Percentiles rank a stretch among this genome's conserved stretches.
Conservation (phyloP, 1,284 basidiomycete genomes). For the Cerrena zonata region DNA sequence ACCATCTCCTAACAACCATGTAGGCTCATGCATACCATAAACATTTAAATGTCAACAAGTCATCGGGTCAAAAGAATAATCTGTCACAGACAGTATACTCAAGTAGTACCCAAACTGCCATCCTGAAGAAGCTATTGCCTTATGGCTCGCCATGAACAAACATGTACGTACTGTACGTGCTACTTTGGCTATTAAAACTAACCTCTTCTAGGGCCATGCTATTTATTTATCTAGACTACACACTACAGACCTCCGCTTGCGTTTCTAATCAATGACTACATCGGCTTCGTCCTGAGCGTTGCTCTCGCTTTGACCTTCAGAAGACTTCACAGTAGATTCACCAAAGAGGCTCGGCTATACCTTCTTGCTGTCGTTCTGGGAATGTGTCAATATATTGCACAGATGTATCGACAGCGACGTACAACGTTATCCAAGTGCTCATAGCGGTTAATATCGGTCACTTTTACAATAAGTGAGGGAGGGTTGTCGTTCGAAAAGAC, state of each 20-base stretch:
- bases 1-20: constrained; percentile 8
- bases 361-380: constrained; percentile 61
- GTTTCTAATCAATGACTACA: constrained; percentile 18
- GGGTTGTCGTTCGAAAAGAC: constrained; percentile 23
- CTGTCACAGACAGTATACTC: constrained; percentile 64
- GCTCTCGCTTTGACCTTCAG: constrained; percentile 26
- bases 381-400: background rate
- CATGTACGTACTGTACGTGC: background rate
- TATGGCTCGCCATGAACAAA: constrained; percentile 44
- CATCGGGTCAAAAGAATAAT: constrained; percentile 58
- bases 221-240: background rate
- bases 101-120: constrained; percentile 53
- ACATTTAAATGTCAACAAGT: constrained; percentile 68
- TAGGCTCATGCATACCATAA: constrained; percentile 65
- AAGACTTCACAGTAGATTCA: constrained; percentile 31
- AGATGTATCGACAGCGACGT: constrained; percentile 24
- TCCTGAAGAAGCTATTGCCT: constrained; percentile 62
- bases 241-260: background rate
- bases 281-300: constrained; percentile 29
- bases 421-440: constrained; percentile 56
- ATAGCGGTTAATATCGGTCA: constrained; percentile 50
- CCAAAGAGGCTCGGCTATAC: constrained; percentile 76
- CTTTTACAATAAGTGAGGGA: constrained; percentile 36
- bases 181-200: background rate
- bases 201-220: background rate